Conservation (phyloP, 2,329 filamentous ascomycete species). For the Xylaria sp. region DNA sequence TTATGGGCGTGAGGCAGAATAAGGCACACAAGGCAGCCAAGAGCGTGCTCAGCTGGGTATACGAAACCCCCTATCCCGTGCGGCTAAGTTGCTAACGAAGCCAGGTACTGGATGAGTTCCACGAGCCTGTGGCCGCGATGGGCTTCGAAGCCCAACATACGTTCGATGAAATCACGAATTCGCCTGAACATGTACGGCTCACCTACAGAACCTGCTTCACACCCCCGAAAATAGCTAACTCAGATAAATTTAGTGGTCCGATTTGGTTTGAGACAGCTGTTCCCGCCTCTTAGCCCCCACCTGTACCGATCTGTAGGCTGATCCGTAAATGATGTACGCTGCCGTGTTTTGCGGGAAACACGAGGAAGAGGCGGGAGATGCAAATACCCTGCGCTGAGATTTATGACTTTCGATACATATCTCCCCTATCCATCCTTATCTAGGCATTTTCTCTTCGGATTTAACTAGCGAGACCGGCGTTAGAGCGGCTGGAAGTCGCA, state of each 20-base stretch:
- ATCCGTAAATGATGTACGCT: not conserved
- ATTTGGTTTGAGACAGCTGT: slow-evolving; percentile 23
- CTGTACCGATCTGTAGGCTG: not conserved
- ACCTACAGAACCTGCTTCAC: slow-evolving; percentile 1
- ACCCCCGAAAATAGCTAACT: slow-evolving; percentile 21
- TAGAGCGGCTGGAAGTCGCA: slow-evolving; percentile 2
- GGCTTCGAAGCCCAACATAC: slow-evolving; percentile 39
- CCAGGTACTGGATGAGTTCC: slow-evolving; percentile 38
- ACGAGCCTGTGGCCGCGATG: slow-evolving; percentile 37
- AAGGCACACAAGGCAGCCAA: slow-evolving; percentile 75
- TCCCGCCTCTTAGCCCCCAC: slow-evolving; percentile 3
- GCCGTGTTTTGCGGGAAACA: not conserved
- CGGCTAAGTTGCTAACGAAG: slow-evolving; percentile 19
- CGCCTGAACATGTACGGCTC: slow-evolving; percentile 37
- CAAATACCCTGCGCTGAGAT: not conserved
- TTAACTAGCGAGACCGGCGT: slow-evolving; percentile 18
- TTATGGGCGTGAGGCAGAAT: slow-evolving; percentile 81
- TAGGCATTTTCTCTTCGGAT: slow-evolving; percentile 21
- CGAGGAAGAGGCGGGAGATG: not conserved
- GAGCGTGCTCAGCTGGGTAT: slow-evolving; percentile 79
- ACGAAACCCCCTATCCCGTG: slow-evolving; percentile 38
- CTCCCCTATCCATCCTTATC: too few species aligned
- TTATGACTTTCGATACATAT: slow-evolving; percentile 10
- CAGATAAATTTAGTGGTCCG: slow-evolving; percentile 29
- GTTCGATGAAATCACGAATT: slow-evolving; percentile 40